Evolutionary conservation across 2,329 filamentous ascomycete genomes (phyloP), one percentile per base, ranked within the genome.

Genomic region (Diaporthe eres): DNA sequence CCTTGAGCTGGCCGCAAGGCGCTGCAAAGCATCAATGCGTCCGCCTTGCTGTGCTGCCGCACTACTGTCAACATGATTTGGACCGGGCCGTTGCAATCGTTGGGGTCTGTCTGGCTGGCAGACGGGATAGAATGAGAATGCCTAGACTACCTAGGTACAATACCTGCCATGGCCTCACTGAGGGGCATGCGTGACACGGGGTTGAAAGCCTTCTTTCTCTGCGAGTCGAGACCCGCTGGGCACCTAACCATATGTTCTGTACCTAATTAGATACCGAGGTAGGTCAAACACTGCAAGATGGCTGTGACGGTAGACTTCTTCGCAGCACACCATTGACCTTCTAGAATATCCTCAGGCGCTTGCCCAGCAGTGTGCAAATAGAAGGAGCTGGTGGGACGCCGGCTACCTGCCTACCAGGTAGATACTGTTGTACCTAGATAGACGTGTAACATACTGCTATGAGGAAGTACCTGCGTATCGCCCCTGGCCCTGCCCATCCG

Each of bases 11-110:
- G 49, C 65, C 25, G 49, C 65, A 53, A 28, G 55, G 44, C 57
- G 57, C 47, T 37, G 53, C 17, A 61, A 49, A 51, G 57, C 34
- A 61, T 72, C 34, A 60, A 72, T 72, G 71, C 71, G 71, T 51
- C 57, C 55, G 57, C 55, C 71, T 72, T 39, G 28, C 57, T 53
- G 51, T 22, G 47, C 31, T 70, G 49, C 49, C 49, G 49, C 49
- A 55, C 65, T 70, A 55, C 22, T 55, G 65, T 1, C 15, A 4
- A 42, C 10, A 55, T 28, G n/a, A 4, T 70, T 70, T 55, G 37
- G 49, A 22, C 65, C 65, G 34, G 15, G 13, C n/a, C 34, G 17
- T 55, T 3, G 9, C 63, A 8, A 37, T 67, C 28, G 12, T 37
- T 7, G 31, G 44, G 10, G 42, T n/a, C 31, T 25, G 39, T 31